These are phyloP conservation scores for Chlamydomonas urium DNA, from an alignment of 139 green algal species.

Conservation along the genomic window DNA sequence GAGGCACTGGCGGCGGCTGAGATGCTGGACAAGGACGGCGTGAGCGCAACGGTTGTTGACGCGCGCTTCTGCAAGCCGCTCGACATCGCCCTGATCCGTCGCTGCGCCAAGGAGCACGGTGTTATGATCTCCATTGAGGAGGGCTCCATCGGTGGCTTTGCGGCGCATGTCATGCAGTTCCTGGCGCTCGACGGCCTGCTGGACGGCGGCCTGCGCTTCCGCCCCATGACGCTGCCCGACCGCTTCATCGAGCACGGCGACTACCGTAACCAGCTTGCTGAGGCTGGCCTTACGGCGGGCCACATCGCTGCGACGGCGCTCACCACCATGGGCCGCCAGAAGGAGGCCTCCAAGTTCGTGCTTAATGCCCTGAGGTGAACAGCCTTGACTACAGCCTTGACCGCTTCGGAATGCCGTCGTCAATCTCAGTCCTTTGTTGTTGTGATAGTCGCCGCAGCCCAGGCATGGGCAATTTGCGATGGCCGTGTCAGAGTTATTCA, in stretches of 20 bases:
- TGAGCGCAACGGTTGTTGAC: conserved; percentile 88
- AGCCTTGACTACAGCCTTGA: too few species aligned
- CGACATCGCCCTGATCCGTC: conserved; percentile 63
- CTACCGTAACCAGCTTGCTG: conserved; percentile 81
- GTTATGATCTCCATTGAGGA: conserved; percentile 97
- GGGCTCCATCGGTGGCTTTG: conserved; percentile 94
- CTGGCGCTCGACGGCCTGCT: conserved; percentile 80
- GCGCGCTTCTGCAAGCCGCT: conserved; percentile 99
- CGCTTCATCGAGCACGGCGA: conserved; percentile 88
- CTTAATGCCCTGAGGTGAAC: neutral
- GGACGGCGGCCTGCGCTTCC: conserved; percentile 91
- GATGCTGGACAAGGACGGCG: conserved; percentile 73
- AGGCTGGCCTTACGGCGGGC: conserved; percentile 79
- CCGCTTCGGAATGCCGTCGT: too few species aligned
- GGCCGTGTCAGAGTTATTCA: too few species aligned
- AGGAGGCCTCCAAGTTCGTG: conserved; percentile 2
- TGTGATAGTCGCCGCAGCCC: too few species aligned
- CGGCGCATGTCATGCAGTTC: conserved; percentile 90
- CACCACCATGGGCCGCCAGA: conserved; percentile 51
- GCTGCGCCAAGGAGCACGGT: conserved; percentile 77
- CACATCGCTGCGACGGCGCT: conserved; percentile 90
- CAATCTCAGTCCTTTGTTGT: too few species aligned
- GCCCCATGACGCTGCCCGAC: conserved; percentile 93
- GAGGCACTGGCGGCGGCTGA: conserved; percentile 83
- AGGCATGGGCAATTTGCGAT: too few species aligned